Conservation (phyloP, 1,284 basidiomycete species). For the Ceratobasidium sp. region DNA sequence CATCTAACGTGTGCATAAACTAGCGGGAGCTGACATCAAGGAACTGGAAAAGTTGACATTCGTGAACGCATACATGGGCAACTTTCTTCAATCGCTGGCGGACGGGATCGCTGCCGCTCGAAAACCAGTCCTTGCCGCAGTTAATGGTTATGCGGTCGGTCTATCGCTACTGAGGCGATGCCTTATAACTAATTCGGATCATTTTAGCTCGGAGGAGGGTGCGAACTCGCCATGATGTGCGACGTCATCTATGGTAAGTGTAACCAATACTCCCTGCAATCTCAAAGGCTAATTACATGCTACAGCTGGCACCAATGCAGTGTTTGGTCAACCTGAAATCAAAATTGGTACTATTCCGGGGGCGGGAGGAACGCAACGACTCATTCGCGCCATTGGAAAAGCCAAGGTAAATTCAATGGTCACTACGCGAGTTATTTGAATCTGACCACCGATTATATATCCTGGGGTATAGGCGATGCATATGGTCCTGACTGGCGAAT, state of each 20-base stretch:
- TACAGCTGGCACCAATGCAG: conserved; percentile 62
- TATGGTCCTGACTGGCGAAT: conserved; percentile 37
- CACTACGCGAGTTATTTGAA: background rate
- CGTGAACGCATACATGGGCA: conserved; percentile 61
- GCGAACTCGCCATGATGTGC: conserved; percentile 69
- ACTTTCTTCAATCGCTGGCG: conserved; percentile 66
- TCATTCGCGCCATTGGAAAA: conserved; percentile 68
- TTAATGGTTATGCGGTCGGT: conserved; percentile 67
- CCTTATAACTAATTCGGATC: background rate
- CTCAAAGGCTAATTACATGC: conserved; percentile 58
- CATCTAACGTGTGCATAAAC: background rate
- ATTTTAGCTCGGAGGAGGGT: conserved; percentile 66
- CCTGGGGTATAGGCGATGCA: conserved; percentile 37
- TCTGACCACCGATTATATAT: background rate
- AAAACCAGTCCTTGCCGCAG: conserved; percentile 70
- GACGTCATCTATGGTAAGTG: conserved; percentile 42
- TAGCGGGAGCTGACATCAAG: conserved; percentile 54
- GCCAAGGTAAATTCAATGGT: conserved; percentile 52
- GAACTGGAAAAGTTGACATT: conserved; percentile 52
- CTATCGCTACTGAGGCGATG: background rate
- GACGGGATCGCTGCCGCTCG: conserved; percentile 57
- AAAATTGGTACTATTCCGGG: conserved; percentile 74
- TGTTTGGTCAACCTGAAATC: conserved; percentile 72
- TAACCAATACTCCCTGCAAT: background rate
- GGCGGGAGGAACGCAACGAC: conserved; percentile 61